These are phyloP conservation scores for Gentiana dahurica DNA, from an alignment of 257 asterid genomes.

Conservation along the genomic window DNA sequence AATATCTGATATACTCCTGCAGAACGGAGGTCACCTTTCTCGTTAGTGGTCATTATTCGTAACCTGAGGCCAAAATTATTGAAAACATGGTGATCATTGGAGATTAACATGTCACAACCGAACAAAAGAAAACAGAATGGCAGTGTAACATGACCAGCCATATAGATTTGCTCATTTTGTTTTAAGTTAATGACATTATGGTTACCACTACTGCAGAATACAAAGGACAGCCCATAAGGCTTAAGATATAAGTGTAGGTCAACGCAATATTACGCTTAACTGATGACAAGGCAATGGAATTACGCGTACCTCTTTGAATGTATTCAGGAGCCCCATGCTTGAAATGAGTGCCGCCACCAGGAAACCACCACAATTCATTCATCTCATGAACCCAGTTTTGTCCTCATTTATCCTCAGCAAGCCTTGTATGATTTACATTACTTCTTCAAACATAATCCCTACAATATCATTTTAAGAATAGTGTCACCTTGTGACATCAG, in stretches of 20 bases:
- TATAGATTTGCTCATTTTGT: too few relatives aligned
- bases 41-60: constrained; percentile 76
- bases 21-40: constrained; percentile 57
- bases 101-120: too few relatives aligned
- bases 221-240: neutral
- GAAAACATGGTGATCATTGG: too few relatives aligned
- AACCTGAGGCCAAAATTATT: constrained; percentile 37
- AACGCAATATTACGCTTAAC: neutral
- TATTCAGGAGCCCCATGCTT: constrained; percentile 94
- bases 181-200: too few relatives aligned
- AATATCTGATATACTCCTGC: constrained; percentile 78
- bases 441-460: constrained; percentile 89
- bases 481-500: too few relatives aligned
- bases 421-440: constrained; percentile 79
- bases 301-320: constrained; percentile 66
- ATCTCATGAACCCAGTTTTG: constrained; percentile 89
- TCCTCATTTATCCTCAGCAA: constrained; percentile 87
- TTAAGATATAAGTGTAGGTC: neutral
- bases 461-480: constrained; percentile 2
- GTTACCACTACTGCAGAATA: too few relatives aligned
- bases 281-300: neutral
- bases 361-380: constrained; percentile 85
- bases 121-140: neutral
- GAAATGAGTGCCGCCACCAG: constrained; percentile 97
- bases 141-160: too few relatives aligned